phyloP scores from a whole-genome alignment of 345 rosid genomes.

The Sisymbrium irio region DNA sequence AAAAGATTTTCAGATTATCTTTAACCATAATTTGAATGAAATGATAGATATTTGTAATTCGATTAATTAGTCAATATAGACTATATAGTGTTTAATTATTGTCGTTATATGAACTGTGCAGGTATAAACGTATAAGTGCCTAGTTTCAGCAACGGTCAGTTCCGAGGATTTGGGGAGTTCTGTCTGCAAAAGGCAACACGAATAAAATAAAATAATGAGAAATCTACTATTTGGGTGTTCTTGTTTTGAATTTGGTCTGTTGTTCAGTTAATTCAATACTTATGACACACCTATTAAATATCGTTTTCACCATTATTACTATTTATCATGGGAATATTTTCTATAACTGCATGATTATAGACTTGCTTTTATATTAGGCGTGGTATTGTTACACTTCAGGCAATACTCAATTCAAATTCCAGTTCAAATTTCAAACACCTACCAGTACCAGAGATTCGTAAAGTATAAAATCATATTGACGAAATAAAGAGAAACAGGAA shows the following conservation, averaged over 20 bases:
- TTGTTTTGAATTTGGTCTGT: neutral
- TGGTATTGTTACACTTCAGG: conserved; percentile 10
- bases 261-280: conserved; percentile 6
- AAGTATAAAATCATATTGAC: neutral
- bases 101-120: conserved; percentile 13
- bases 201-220: conserved; percentile 20
- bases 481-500: neutral
- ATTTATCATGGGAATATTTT: conserved; percentile 14
- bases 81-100: neutral
- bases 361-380: conserved; percentile 16
- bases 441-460: neutral
- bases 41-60: neutral
- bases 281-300: conserved; percentile 8
- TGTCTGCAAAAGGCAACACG: conserved; percentile 23
- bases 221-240: neutral
- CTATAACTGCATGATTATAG: conserved; percentile 25
- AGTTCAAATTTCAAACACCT: conserved; percentile 22
- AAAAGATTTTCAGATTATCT: neutral
- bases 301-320: conserved; percentile 22
- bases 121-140: conserved; percentile 14
- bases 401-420: conserved; percentile 20
- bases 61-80: neutral
- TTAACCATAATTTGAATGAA: neutral
- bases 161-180: conserved; percentile 32
- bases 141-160: conserved; percentile 27